phyloP scores from a whole-genome alignment of 257 asterid genomes.

The Primulina eburnea region DNA sequence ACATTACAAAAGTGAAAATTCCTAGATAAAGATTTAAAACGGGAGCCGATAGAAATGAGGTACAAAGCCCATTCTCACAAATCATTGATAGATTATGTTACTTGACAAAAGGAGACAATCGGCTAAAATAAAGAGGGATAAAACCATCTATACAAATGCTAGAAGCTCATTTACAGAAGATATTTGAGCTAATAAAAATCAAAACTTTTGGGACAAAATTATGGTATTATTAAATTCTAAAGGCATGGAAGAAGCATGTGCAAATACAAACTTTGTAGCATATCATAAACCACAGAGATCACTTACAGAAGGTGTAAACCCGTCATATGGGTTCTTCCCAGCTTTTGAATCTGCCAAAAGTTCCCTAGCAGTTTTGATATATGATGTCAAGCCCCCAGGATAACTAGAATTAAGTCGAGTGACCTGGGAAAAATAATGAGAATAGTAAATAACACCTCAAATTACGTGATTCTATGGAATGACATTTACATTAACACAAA shows the following conservation, averaged over 20 bases:
- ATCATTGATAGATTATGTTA: constrained; percentile 10
- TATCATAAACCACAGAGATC: constrained; percentile 20
- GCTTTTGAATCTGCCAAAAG: constrained; percentile 93
- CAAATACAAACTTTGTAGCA: constrained; percentile 19
- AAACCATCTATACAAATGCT: constrained; percentile 5
- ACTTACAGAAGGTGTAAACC: constrained; percentile 94
- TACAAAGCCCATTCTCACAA: neutral
- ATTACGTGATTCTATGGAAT: constrained; percentile 3
- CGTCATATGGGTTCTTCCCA: constrained; percentile 94
- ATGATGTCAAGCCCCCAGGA: constrained; percentile 79
- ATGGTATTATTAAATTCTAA: constrained; percentile 1
- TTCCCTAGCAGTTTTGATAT: constrained; percentile 77
- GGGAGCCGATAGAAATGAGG: constrained; percentile 13
- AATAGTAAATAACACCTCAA: neutral
- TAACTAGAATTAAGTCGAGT: constrained; percentile 77
- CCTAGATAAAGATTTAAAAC: constrained; percentile 6
- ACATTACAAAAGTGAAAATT: neutral
- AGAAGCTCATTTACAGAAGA: constrained; percentile 12
- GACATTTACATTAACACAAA: neutral
- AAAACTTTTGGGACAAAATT: constrained; percentile 3
- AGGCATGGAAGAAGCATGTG: constrained; percentile 10
- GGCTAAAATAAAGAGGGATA: neutral
- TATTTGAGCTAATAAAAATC: constrained; percentile 16
- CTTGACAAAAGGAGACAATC: constrained; percentile 6
- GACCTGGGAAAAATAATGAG: constrained; percentile 40